Evolutionary conservation across 768 basidiomycete genomes (phyloP), one percentile per base, ranked within the genome.

Genomic region (Mycena crocata): DNA sequence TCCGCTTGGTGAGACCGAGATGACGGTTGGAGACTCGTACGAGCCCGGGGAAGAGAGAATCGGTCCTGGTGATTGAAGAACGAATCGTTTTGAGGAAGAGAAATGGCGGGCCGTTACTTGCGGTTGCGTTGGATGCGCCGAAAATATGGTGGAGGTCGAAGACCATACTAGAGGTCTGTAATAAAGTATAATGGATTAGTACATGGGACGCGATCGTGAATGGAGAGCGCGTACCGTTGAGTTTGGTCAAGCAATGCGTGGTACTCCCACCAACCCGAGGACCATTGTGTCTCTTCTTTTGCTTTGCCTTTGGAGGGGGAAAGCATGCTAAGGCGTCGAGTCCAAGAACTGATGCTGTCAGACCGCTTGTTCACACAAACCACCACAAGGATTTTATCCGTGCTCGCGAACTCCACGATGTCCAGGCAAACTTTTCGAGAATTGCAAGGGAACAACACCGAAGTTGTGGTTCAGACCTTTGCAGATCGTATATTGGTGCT

Each of bases 401-500:
- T 54, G 44, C 59, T 44, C 24, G 32, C 52, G 23, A 70, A 70
- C 68, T 65, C 73, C 46, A 76, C 81, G 65, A 80, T 84, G 32
- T 80, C 86, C 23, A 83, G 83, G 19, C 89, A 90, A 63, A 77
- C 84, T 26, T 83, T 85, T 12, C 81, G 84, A 40, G 74, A 83
- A 6, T 72, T 96, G 14, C 75, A 86, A 46, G 92, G 87, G 15
- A 78, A 83, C 15, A 78, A 75, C 21, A 98, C 94, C 2, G 90
- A 96, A 59, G 79, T 98, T 19, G 70, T 96, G 48, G 75, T 96
- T 9, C 95, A 98, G 72, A 81, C 83, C 0, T 99, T 89, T 75
- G 86, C 87, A 57, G 96, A 98, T 79, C 86, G 94, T 28, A 81
- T 89, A 15, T 82, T 99, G 23, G 90, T 98, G n/a, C 83, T 98